Evolutionary conservation across 2,329 filamentous ascomycete genomes (phyloP).

Genomic region (Fusarium longipes): DNA sequence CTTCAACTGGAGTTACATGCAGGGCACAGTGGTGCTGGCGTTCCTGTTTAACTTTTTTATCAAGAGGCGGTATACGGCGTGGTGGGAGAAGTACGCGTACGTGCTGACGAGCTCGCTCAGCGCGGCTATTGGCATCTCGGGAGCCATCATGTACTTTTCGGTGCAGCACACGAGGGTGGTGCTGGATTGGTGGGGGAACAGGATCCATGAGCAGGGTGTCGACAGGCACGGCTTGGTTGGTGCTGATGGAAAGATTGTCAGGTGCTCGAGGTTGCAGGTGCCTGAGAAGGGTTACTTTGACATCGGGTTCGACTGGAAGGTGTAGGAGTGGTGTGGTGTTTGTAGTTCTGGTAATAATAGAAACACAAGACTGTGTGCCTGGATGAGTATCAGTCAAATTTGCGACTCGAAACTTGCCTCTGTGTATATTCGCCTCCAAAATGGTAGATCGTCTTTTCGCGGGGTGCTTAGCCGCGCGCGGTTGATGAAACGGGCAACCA

Average conservation of each 20-base stretch:
- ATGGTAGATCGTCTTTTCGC: not conserved
- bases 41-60: slow-evolving; percentile 46
- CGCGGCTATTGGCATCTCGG: slow-evolving; percentile 45
- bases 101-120: slow-evolving; percentile 44
- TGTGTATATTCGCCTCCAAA: not conserved
- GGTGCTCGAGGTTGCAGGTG: slow-evolving; percentile 39
- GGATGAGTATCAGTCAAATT: not conserved
- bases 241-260: slow-evolving; percentile 9
- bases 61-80: slow-evolving; percentile 39
- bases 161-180: slow-evolving; percentile 35
- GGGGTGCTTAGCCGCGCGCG: slow-evolving; percentile 14
- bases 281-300: slow-evolving; percentile 37
- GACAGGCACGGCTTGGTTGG: slow-evolving; percentile 37
- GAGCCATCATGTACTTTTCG: slow-evolving; percentile 45
- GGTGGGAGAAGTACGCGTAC: slow-evolving; percentile 49
- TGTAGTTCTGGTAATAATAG: slow-evolving; percentile 16
- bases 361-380: not conserved
- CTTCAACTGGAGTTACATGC: slow-evolving; percentile 46
- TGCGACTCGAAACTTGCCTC: not conserved
- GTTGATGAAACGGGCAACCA: slow-evolving; percentile 13
- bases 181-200: slow-evolving; percentile 45
- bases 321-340: not conserved
- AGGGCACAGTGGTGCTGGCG: slow-evolving; percentile 38
- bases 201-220: slow-evolving; percentile 33
- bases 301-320: slow-evolving; percentile 32